These are phyloP conservation scores for Pichia sporocuriosa DNA, from an alignment of 805 yeast genomes.

Conservation along the genomic window DNA sequence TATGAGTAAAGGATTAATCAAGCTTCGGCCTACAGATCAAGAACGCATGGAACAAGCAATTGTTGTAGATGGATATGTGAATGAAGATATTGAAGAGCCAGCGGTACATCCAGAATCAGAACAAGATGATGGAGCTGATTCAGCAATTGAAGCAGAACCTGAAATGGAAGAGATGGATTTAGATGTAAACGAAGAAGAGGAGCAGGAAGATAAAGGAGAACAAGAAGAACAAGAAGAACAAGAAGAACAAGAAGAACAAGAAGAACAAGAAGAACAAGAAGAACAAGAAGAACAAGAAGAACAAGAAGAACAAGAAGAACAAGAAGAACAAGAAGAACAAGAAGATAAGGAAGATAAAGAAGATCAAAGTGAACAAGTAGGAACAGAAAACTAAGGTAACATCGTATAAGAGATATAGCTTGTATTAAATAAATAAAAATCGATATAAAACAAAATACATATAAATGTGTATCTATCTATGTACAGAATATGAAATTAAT, in stretches of 20 bases:
- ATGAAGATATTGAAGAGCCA: slow-evolving; percentile 2
- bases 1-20: slow-evolving; percentile 36
- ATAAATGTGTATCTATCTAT: neutral
- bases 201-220: neutral
- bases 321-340: neutral
- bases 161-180: neutral
- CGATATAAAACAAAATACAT: neutral
- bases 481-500: neutral
- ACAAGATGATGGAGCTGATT: slow-evolving; percentile 1
- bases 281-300: neutral
- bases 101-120: slow-evolving; percentile 1
- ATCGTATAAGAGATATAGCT: too few species aligned
- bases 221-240: neutral
- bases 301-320: neutral
- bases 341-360: neutral
- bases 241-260: slow-evolving; percentile 3
- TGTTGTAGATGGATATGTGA: neutral
- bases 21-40: slow-evolving; percentile 15
- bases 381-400: too few species aligned
- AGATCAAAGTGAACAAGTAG: slow-evolving; percentile 6
- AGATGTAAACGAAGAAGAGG: too few species aligned
- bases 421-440: too few species aligned
- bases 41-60: slow-evolving; percentile 3
- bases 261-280: neutral
- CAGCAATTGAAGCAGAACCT: neutral